Conservation (phyloP, 2,329 filamentous ascomycete species). For the Xylaria hypoxylon region DNA sequence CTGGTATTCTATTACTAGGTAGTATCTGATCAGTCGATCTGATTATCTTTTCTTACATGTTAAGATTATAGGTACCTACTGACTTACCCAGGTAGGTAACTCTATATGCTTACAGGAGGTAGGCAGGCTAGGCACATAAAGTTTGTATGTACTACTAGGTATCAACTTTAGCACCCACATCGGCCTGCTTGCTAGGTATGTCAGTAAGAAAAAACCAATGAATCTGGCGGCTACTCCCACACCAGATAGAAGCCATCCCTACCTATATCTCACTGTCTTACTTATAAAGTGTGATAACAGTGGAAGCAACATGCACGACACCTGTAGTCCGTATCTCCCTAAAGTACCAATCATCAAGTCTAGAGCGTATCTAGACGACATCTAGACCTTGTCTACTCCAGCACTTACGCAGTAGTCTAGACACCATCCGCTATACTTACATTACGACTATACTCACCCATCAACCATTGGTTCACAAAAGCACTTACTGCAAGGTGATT, state of each 20-base stretch:
- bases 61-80: no score
- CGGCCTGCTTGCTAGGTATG: no score
- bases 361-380: neutral
- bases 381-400: neutral
- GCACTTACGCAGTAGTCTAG: neutral
- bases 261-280: neutral
- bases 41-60: no score
- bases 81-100: no score
- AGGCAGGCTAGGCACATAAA: no score
- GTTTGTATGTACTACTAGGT: no score
- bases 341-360: neutral
- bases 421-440: neutral
- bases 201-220: no score
- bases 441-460: neutral
- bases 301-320: neutral
- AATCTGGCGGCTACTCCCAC: neutral
- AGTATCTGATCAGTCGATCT: no score
- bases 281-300: neutral
- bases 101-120: no score
- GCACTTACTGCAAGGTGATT: conserved; percentile 32
- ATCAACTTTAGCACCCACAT: no score
- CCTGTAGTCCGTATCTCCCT: neutral
- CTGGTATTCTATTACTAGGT: no score
- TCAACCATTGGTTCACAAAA: conserved; percentile 30
- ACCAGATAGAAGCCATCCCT: neutral